These are phyloP conservation scores for Nematocida parisii DNA, from an alignment of 371 early-diverging fungal genomes.

Conservation along the genomic window DNA sequence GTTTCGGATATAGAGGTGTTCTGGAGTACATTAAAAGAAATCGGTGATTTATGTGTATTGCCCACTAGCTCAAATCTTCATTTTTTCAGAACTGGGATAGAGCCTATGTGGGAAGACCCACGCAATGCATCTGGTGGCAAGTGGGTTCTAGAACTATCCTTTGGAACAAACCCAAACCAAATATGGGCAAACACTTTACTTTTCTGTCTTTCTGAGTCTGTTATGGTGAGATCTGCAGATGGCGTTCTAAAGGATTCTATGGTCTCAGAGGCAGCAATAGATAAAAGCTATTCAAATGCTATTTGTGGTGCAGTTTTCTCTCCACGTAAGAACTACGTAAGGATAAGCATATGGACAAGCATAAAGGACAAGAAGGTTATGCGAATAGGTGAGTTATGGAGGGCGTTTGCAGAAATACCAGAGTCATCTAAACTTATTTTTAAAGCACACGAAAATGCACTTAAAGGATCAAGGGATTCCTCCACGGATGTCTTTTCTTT, in stretches of 20 bases:
- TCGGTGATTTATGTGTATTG: constrained; percentile 70
- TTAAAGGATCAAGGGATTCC: constrained; percentile 48
- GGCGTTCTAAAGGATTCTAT: neutral
- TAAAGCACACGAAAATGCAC: constrained; percentile 57
- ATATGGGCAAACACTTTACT: constrained; percentile 47
- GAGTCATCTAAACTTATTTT: constrained; percentile 31
- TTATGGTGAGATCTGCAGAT: neutral
- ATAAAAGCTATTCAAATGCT: constrained; percentile 6
- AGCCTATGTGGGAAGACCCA: constrained; percentile 99
- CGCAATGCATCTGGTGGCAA: constrained; percentile 88
- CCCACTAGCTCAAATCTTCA: constrained; percentile 78
- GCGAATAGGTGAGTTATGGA: constrained; percentile 53
- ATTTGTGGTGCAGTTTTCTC: constrained; percentile 59
- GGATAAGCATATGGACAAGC: constrained; percentile 55
- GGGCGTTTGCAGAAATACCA: constrained; percentile 25
- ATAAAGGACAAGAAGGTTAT: constrained; percentile 40
- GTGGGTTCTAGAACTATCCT: constrained; percentile 77
- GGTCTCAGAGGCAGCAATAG: constrained; percentile 19
- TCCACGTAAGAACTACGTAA: constrained; percentile 51
- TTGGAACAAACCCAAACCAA: neutral
- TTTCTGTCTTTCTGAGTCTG: constrained; percentile 40
- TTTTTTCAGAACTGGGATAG: constrained; percentile 86
- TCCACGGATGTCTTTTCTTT: constrained; percentile 38
- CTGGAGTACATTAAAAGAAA: constrained; percentile 44
- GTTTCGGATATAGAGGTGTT: constrained; percentile 45